Conservation (phyloP, 2,329 filamentous ascomycete species). For the Cladosporium oxysporum region DNA sequence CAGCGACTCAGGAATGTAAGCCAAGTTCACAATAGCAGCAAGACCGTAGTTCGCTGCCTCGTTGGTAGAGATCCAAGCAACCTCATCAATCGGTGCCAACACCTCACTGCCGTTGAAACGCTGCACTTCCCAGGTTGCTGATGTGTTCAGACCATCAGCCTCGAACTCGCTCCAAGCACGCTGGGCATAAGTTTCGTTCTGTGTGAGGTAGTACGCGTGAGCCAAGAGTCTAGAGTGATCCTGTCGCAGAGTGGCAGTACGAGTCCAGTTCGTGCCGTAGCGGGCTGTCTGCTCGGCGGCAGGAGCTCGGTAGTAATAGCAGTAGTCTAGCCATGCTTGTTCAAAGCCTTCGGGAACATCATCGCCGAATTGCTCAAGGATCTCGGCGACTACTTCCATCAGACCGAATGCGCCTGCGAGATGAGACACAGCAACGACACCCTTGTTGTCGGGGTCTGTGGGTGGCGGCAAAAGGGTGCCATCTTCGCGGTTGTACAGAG, state of each 20-base stretch:
- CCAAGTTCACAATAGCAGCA: conserved; percentile 59
- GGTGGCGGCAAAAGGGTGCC: conserved; percentile 56
- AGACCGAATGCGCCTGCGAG: conserved; percentile 61
- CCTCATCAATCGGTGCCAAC: conserved; percentile 55
- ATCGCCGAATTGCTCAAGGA: conserved; percentile 52
- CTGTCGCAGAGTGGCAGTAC: conserved; percentile 50
- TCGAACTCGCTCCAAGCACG: conserved; percentile 59
- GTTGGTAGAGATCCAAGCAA: conserved; percentile 60
- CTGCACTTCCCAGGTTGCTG: conserved; percentile 41
- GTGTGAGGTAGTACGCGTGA: conserved; percentile 49
- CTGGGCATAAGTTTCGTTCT: conserved; percentile 51
- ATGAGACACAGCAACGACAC: conserved; percentile 56
- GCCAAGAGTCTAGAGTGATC: conserved; percentile 62
- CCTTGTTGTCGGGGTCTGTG: conserved; percentile 54
- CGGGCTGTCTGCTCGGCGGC: conserved; percentile 53
- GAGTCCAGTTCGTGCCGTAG: conserved; percentile 53
- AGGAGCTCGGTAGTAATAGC: conserved; percentile 57
- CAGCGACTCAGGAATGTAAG: conserved; percentile 34
- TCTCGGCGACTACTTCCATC: conserved; percentile 58
- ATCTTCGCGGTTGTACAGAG: conserved; percentile 53
- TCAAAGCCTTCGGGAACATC: conserved; percentile 53
- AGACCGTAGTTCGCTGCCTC: conserved; percentile 59
- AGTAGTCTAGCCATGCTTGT: conserved; percentile 61
- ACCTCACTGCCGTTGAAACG: conserved; percentile 48
- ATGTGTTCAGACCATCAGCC: conserved; percentile 44